Evolutionary conservation across 192 early-diverging fungal species (phyloP).

Genomic region (Gigaspora rosea): DNA sequence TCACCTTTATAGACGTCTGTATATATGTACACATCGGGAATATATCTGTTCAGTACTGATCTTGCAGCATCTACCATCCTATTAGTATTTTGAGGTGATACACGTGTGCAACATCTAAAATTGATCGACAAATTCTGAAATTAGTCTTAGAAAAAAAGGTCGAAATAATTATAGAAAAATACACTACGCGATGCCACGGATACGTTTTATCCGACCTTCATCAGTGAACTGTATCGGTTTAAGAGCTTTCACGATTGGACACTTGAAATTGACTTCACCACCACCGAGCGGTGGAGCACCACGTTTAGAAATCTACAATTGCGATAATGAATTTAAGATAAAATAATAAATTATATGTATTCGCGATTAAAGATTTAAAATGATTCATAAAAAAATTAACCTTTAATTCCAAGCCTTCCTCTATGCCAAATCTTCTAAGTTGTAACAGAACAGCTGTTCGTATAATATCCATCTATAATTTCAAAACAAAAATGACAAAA

Average conservation of each 20-base stretch:
- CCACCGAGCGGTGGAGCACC: slow-evolving; percentile 92
- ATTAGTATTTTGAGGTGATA: slow-evolving; percentile 94
- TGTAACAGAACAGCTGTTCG: slow-evolving; percentile 88
- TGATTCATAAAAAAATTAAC: slow-evolving; percentile 35
- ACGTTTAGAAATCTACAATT: slow-evolving; percentile 72
- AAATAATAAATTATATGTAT: neutral
- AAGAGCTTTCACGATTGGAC: slow-evolving; percentile 77
- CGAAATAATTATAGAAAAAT: neutral
- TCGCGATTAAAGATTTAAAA: neutral
- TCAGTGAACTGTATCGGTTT: slow-evolving; percentile 83
- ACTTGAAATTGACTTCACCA: slow-evolving; percentile 86
- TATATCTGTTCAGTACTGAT: slow-evolving; percentile 84
- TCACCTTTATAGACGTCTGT: slow-evolving; percentile 98
- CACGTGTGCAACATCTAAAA: slow-evolving; percentile 67
- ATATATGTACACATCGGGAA: slow-evolving; percentile 97
- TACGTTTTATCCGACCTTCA: slow-evolving; percentile 83
- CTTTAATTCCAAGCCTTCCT: slow-evolving; percentile 81
- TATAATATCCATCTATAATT: slow-evolving; percentile 75
- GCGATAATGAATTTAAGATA: neutral
- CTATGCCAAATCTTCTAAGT: slow-evolving; percentile 83
- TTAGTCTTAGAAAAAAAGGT: neutral
- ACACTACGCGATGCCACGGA: slow-evolving; percentile 92
- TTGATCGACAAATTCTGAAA: neutral
- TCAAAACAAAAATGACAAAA: neutral
- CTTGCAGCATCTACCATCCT: slow-evolving; percentile 88